Evolutionary conservation across 1,284 basidiomycete species (phyloP).

Genomic region (Apiotrichum mycotoxinovorans): DNA sequence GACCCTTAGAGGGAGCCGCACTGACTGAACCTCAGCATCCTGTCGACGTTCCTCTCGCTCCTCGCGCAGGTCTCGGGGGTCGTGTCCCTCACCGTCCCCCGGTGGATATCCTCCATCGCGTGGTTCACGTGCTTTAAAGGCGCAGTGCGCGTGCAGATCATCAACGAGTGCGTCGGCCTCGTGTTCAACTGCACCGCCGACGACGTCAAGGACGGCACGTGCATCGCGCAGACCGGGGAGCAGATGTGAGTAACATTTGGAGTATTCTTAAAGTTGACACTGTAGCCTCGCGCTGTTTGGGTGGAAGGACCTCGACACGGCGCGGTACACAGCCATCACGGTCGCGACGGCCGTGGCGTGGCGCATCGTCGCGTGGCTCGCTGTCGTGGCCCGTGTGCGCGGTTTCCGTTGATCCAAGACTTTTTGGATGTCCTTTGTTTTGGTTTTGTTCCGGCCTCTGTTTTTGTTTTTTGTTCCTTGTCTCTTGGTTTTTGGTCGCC

Average conservation of each 20-base stretch:
- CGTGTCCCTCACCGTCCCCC: constrained; percentile 49
- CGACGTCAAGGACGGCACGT: constrained; percentile 43
- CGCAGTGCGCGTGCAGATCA: constrained; percentile 47
- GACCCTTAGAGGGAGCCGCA: neutral
- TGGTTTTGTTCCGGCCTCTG: no score
- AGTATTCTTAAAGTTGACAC: constrained; percentile 7
- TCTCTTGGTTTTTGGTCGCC: no score
- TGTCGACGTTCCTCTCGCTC: constrained; percentile 46
- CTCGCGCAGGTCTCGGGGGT: constrained; percentile 46
- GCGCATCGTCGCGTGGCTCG: constrained; percentile 36
- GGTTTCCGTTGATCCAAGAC: constrained; percentile 21
- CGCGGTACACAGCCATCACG: constrained; percentile 47
- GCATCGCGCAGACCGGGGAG: constrained; percentile 50
- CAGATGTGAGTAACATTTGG: constrained; percentile 38
- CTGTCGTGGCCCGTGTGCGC: constrained; percentile 26
- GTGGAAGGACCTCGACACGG: constrained; percentile 43
- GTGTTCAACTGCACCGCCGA: constrained; percentile 46
- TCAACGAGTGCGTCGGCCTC: constrained; percentile 51
- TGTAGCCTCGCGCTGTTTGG: constrained; percentile 39
- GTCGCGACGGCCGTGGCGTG: constrained; percentile 42
- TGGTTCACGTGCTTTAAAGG: constrained; percentile 42
- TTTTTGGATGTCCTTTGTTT: no score
- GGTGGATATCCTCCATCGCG: constrained; percentile 47
- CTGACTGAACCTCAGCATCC: constrained; percentile 45
- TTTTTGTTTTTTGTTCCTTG: no score